Evolutionary conservation across 2,329 filamentous ascomycete genomes (phyloP).

Genomic region (Cercospora citrullina): DNA sequence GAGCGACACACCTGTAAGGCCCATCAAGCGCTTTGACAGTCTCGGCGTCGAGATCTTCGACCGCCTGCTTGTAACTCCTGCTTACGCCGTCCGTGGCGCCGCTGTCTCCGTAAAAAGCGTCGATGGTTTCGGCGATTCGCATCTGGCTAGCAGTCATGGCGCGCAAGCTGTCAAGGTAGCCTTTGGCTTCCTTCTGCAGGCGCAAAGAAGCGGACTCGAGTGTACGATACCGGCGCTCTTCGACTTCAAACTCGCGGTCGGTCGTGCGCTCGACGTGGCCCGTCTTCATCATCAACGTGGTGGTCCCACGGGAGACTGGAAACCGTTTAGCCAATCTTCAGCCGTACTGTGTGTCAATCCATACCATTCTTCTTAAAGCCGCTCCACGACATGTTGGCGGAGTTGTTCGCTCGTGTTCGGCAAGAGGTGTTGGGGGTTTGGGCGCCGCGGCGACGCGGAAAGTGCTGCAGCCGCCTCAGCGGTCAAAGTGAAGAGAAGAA

Average conservation of each 20-base stretch:
- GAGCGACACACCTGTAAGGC: conserved; percentile 69
- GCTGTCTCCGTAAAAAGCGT: conserved; percentile 96
- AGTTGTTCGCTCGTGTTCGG: not conserved
- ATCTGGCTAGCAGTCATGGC: conserved; percentile 99
- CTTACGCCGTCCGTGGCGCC: conserved; percentile 94
- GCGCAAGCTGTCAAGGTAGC: conserved; percentile 92
- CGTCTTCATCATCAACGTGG: conserved; percentile 99
- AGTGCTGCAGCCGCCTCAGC: not conserved
- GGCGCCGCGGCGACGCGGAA: not conserved
- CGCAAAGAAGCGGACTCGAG: conserved; percentile 94
- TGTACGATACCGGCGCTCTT: conserved; percentile 86
- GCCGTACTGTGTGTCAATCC: not conserved
- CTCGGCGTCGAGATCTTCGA: conserved; percentile 95
- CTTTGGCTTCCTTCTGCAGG: conserved; percentile 96
- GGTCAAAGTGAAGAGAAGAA: not conserved
- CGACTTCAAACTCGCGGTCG: conserved; percentile 97
- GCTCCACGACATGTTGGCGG: conserved; percentile 62
- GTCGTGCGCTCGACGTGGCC: conserved; percentile 98
- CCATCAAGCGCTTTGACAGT: conserved; percentile 98
- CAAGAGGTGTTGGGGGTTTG: not conserved
- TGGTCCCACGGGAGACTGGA: conserved; percentile 98
- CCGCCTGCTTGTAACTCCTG: conserved; percentile 96
- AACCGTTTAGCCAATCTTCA: conserved; percentile 63
- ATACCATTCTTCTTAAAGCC: conserved; percentile 42
- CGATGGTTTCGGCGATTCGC: conserved; percentile 98